Evolutionary conservation across 2,329 filamentous ascomycete species (phyloP).

Genomic region (Xylaria sp.): DNA sequence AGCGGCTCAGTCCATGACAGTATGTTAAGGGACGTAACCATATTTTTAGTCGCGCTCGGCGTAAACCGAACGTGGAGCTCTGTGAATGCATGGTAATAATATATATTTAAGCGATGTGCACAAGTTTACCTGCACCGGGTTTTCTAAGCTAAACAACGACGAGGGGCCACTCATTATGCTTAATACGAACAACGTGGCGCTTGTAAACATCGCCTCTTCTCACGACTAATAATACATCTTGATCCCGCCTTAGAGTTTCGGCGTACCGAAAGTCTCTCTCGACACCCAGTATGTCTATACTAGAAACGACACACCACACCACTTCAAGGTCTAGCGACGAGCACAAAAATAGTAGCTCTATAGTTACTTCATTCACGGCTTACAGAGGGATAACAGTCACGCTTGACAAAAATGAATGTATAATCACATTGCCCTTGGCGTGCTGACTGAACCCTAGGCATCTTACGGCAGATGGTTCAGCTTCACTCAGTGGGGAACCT

Average conservation of each 20-base stretch:
- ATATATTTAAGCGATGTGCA: neutral
- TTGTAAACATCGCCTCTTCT: neutral
- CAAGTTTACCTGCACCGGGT: neutral
- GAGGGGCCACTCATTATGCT: neutral
- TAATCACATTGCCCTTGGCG: too few species aligned
- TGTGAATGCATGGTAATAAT: neutral
- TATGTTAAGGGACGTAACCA: neutral
- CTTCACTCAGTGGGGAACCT: too few species aligned
- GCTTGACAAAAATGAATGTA: too few species aligned
- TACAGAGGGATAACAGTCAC: too few species aligned
- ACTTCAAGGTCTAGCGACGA: too few species aligned
- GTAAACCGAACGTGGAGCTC: neutral
- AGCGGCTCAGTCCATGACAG: conserved; percentile 72
- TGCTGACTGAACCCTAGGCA: too few species aligned
- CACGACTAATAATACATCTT: neutral
- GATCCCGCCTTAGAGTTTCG: neutral
- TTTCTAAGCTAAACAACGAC: neutral
- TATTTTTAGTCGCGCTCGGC: neutral
- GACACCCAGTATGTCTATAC: too few species aligned
- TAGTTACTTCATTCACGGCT: too few species aligned
- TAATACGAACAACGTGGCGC: neutral
- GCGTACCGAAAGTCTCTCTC: too few species aligned
- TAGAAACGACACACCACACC: too few species aligned
- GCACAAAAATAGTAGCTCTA: too few species aligned
- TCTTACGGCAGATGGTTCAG: too few species aligned